Conservation (phyloP, 2,329 filamentous ascomycete genomes). For the Trichoderma atroviride region DNA sequence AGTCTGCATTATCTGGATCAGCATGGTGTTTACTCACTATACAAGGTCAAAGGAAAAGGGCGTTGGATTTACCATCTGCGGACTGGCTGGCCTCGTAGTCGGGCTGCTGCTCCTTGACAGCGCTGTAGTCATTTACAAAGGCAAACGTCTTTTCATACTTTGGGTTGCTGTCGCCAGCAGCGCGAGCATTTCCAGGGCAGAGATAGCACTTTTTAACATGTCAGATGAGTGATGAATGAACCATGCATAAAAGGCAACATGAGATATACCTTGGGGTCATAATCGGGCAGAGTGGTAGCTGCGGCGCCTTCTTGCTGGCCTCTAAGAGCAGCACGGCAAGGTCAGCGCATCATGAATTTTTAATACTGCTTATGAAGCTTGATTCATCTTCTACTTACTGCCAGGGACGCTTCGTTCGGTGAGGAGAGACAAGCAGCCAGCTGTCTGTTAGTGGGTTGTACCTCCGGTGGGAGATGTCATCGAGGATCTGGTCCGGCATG, state of each 20-base stretch:
- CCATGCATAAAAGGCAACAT: background rate
- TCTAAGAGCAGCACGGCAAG: constrained; percentile 48
- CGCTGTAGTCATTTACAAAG: constrained; percentile 97
- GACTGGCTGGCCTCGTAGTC: constrained; percentile 62
- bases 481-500: constrained; percentile 77
- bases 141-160: constrained; percentile 85
- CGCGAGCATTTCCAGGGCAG: constrained; percentile 87
- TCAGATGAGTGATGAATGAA: background rate
- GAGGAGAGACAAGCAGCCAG: constrained; percentile 93
- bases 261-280: constrained; percentile 70
- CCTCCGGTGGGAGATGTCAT: constrained; percentile 95
- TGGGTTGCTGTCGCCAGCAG: constrained; percentile 84
- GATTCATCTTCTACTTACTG: constrained; percentile 65
- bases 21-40: background rate
- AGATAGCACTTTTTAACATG: constrained; percentile 73
- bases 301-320: constrained; percentile 75
- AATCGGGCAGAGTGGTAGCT: constrained; percentile 71
- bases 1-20: constrained; percentile 50
- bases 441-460: constrained; percentile 90
- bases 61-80: constrained; percentile 39
- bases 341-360: background rate
- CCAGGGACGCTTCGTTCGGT: constrained; percentile 96
- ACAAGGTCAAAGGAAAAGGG: background rate
- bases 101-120: constrained; percentile 89
- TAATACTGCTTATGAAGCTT: background rate